Base-by-base conservation (phyloP, 2,329 filamentous ascomycete genomes). In the Cercospora beticola region DNA sequence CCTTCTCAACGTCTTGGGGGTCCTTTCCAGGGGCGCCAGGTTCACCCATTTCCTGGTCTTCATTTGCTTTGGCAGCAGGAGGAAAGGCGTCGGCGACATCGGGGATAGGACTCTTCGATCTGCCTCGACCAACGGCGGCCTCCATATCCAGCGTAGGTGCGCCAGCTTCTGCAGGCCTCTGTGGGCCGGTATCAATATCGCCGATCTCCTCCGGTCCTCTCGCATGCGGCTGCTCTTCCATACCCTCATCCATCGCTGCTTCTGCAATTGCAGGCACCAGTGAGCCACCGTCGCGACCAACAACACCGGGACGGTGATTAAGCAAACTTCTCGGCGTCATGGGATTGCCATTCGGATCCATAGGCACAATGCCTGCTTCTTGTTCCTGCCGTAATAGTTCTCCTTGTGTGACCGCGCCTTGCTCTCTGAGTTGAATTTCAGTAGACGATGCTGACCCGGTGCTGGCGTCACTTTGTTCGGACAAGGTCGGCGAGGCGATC, bases 301-400 rank as follows among this genome's bases (percentile, higher is more conserved):
- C 73, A 5, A 72, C 71, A 31, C 72, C 74, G 14, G 71, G 72
- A 43, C 69, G 65, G 21, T 76, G 62, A 18, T 58, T 54, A 49
- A 78, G 66, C 7, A 72, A 65, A 14, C 76, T 73, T 14, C 76
- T 69, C 4, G 81, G 80, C 14, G 79, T 78, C 68, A 72, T 70
- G 12, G 70, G 65, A 3, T 69, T 59, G 10, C 69, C 71, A n/a
- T 65, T 49, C 5, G 71, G 67, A 23, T 65, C 68, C 77, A 70
- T 67, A 26, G 92, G 90, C 6, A 94, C 90, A 16, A 94, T 88
- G 43, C 92, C 92, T 1, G 91, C 90, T 76, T 91, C 88, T 80
- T 96, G 93, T 79, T 96, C 93, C 80, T 95, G 91, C n/a, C 93
- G 85, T 26, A 96, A 83, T 23, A 96, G 84, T 79, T 96, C 93